phyloP scores from a whole-genome alignment of 306 rosid genomes.

The Abrus pulchellus region DNA sequence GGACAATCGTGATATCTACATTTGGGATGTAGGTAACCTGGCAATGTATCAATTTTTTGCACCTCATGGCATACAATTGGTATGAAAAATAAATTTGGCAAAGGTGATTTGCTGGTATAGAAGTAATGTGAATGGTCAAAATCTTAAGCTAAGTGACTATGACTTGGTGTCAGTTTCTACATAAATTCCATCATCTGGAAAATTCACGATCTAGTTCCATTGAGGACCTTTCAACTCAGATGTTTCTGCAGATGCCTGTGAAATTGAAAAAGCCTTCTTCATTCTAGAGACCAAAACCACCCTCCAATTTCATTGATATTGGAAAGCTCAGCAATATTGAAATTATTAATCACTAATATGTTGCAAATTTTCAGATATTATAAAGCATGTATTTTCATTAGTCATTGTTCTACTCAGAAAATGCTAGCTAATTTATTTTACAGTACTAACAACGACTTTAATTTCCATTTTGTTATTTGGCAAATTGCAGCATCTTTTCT shows the following conservation, averaged over 20 bases:
- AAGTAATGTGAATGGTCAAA: not conserved
- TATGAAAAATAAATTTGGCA: no score
- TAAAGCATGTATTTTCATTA: not conserved
- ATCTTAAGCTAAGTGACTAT: not conserved
- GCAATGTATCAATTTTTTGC: not conserved
- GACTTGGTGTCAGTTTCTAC: not conserved
- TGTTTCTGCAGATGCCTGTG: no score
- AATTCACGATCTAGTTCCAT: no score
- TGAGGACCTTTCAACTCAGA: no score
- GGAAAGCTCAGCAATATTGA: not conserved
- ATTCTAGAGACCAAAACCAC: constrained; percentile 8
- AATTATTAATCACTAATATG: not conserved
- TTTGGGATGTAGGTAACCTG: not conserved
- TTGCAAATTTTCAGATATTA: constrained; percentile 9
- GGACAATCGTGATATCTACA: not conserved
- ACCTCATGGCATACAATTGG: no score
- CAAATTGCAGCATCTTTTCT: not conserved
- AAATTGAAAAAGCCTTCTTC: not conserved
- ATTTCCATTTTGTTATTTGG: not conserved
- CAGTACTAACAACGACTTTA: not conserved
- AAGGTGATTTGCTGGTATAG: not conserved
- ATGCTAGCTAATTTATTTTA: not conserved
- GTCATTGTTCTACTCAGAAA: not conserved
- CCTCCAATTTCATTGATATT: constrained; percentile 23
- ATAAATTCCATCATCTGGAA: no score